Conservation (phyloP, 257 asterid genomes). For the Nicotiana tabacum region DNA sequence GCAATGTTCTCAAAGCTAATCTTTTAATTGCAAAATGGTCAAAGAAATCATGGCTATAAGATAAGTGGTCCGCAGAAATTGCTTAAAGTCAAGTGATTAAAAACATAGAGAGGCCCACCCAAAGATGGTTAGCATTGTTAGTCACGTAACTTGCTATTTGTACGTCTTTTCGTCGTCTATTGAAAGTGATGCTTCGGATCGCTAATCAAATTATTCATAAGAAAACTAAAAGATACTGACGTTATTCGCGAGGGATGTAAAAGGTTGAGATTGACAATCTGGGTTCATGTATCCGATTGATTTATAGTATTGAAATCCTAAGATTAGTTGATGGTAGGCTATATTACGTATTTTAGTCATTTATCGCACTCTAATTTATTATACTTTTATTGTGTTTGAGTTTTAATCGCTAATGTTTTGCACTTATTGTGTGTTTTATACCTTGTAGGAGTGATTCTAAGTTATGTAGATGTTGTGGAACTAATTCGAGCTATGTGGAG, state of each 20-base stretch:
- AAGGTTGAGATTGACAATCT: not conserved
- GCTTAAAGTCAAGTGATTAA: not conserved
- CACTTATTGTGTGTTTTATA: too few relatives aligned
- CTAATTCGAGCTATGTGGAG: too few relatives aligned
- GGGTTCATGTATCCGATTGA: not conserved
- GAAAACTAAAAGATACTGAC: not conserved
- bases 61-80: not conserved
- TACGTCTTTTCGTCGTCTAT: not conserved
- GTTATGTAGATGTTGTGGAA: too few relatives aligned
- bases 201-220: too few relatives aligned
- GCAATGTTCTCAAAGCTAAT: not conserved
- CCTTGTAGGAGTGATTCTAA: too few relatives aligned
- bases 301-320: not conserved
- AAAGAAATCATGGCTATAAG: constrained; percentile 6
- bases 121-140: not conserved
- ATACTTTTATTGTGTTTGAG: too few relatives aligned
- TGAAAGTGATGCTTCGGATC: not conserved
- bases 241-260: not conserved
- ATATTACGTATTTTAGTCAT: too few relatives aligned
- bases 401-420: too few relatives aligned
- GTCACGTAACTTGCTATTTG: not conserved
- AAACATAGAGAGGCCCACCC: not conserved
- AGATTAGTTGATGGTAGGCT: not conserved
- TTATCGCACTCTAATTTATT: too few relatives aligned
- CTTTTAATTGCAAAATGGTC: not conserved